These are phyloP conservation scores for cucumber (Cucumis sativus) DNA, from an alignment of 306 rosid genomes.

Conservation along the genomic window DNA sequence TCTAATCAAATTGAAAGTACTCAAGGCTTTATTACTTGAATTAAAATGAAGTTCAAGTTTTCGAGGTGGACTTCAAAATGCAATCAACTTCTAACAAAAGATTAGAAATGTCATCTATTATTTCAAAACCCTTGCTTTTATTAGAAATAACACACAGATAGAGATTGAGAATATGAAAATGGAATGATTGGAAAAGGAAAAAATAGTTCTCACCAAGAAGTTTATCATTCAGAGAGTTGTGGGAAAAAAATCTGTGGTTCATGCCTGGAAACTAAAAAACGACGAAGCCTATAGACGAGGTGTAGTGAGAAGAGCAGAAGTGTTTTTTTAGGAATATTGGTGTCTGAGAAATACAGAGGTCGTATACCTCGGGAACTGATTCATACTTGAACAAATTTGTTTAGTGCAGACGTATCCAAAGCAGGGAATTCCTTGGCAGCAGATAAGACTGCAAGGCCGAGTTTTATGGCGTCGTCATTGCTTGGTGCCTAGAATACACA, in stretches of 20 bases:
- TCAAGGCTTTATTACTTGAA: not conserved
- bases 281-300: not conserved
- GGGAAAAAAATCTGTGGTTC: not conserved
- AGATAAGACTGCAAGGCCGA: constrained; percentile 52
- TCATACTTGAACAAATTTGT: constrained; percentile 50
- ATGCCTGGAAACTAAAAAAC: not conserved
- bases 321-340: not conserved
- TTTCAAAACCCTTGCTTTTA: not conserved
- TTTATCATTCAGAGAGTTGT: not conserved
- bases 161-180: not conserved
- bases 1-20: not conserved
- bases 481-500: constrained; percentile 45
- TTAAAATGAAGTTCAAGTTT: not conserved
- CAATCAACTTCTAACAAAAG: not conserved
- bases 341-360: not conserved
- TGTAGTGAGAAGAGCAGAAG: not conserved
- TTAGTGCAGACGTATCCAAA: constrained; percentile 64
- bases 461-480: constrained; percentile 51
- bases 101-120: no score
- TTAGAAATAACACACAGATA: not conserved
- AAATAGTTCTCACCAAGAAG: not conserved
- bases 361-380: not conserved
- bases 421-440: constrained; percentile 58
- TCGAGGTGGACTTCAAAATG: not conserved
- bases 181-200: not conserved